Evolutionary conservation across 139 green algal genomes (phyloP), one percentile per base, ranked within the genome.

Genomic region (Coccomyxa sp.): DNA sequence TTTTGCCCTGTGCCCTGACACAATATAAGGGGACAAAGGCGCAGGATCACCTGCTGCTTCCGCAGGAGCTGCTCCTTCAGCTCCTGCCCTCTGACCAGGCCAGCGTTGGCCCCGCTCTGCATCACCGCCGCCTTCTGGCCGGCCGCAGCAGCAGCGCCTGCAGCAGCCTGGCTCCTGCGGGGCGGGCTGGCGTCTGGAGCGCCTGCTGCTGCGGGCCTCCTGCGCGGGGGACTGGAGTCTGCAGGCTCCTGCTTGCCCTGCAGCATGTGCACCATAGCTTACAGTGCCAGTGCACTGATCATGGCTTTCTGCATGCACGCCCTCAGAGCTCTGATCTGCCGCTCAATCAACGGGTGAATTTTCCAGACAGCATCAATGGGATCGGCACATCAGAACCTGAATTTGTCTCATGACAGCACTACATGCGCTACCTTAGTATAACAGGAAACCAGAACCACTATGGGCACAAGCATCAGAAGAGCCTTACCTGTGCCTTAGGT

Each of bases 111-210:
- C n/a, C n/a, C n/a, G n/a, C n/a, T n/a, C n/a, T n/a, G n/a, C n/a
- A n/a, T n/a, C n/a, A n/a, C n/a, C n/a, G n/a, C n/a, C n/a, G n/a
- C n/a, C n/a, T n/a, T n/a, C n/a, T n/a, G n/a, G n/a, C n/a, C n/a
- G 1, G 83, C 79, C 4, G 76, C 82, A 6, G 55, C 74, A 35
- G 83, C 79, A 14, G 68, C 64, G 18, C 22, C 74, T 74, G 82
- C 81, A 70, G 81, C 50, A 0, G 81, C 39, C 68, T 74, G 29
- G 37, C 64, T 50, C 71, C 75, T 44, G 9, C 82, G 68, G 5
- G 82, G 85, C 7, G 82, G 87, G 6, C 80, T 88, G 3, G 74
- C 84, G 50, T 78, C 78, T 6, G 75, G 83, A 75, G 73, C 39
- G 68, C 7, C n/a, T 10, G 55, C 39, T 38, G 36, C 55, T 73